Conservation (phyloP, 768 basidiomycete genomes). For the Galerina marginata region DNA sequence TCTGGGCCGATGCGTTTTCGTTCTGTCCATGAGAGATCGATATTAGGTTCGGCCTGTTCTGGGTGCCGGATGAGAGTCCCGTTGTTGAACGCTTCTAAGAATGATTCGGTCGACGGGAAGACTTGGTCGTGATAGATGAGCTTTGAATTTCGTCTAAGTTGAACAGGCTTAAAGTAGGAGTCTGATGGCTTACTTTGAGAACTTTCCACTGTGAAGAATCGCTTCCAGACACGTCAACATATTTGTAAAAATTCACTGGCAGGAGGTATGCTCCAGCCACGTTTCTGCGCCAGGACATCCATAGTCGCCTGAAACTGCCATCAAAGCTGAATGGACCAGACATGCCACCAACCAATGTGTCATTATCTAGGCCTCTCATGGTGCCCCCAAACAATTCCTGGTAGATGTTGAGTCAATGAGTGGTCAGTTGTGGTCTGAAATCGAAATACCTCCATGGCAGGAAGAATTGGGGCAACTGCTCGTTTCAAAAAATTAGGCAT, state of each 20-base stretch:
- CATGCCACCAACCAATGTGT: slow-evolving; percentile 52
- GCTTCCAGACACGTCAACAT: slow-evolving; percentile 60
- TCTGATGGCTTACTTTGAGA: slow-evolving; percentile 43
- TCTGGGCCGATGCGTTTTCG: slow-evolving; percentile 43
- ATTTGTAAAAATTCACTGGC: slow-evolving; percentile 60
- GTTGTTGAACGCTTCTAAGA: slow-evolving; percentile 57
- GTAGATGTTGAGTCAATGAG: background rate
- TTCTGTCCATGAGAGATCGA: slow-evolving; percentile 50
- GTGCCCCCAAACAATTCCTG: slow-evolving; percentile 57
- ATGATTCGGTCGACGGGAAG: slow-evolving; percentile 52
- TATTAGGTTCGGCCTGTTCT: slow-evolving; percentile 30
- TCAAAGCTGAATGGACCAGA: slow-evolving; percentile 63
- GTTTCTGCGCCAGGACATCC: slow-evolving; percentile 57
- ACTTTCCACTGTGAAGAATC: slow-evolving; percentile 57
- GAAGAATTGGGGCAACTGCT: slow-evolving; percentile 41
- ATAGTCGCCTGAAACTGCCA: slow-evolving; percentile 60
- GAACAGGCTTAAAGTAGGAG: background rate
- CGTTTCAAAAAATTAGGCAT: slow-evolving; percentile 36
- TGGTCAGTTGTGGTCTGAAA: background rate
- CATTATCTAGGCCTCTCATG: slow-evolving; percentile 47
- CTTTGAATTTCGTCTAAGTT: slow-evolving; percentile 25
- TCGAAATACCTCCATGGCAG: slow-evolving; percentile 44
- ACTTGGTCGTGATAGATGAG: slow-evolving; percentile 66
- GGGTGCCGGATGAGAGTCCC: slow-evolving; percentile 53
- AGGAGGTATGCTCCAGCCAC: slow-evolving; percentile 57